These are phyloP conservation scores for Rhinocladiella similis DNA, from an alignment of 2,329 filamentous ascomycete genomes.

Conservation along the genomic window DNA sequence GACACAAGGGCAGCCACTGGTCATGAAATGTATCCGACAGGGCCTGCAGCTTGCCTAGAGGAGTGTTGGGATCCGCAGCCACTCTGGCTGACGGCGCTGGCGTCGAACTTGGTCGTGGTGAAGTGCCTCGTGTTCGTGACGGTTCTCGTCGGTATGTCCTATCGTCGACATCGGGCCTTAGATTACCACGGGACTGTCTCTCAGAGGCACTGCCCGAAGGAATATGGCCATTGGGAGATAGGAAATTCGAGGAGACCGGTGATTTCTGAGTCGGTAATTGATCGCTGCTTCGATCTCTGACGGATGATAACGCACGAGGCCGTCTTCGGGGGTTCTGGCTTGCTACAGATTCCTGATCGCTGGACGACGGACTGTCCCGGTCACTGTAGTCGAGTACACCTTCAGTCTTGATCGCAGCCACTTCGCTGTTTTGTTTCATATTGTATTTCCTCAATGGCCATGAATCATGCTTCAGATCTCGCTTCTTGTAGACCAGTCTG, in stretches of 20 bases:
- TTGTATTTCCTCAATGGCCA: constrained; percentile 43
- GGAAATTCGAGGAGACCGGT: constrained; percentile 9
- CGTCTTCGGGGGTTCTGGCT: constrained; percentile 21
- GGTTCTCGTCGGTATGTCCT: constrained; percentile 21
- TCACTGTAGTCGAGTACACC: constrained; percentile 25
- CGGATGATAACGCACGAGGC: constrained; percentile 24
- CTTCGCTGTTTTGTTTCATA: constrained; percentile 50
- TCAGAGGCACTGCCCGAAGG: constrained; percentile 14
- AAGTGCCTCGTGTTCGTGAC: constrained; percentile 18
- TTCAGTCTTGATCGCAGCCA: constrained; percentile 48
- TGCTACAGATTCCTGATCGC: constrained; percentile 21
- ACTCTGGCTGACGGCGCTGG: constrained; percentile 21
- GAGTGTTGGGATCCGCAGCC: constrained; percentile 37
- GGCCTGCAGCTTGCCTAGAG: constrained; percentile 41
- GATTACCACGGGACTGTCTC: constrained; percentile 17
- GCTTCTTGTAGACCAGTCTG: constrained; percentile 49
- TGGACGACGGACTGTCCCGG: constrained; percentile 25
- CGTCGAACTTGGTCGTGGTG: constrained; percentile 13
- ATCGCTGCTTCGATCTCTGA: constrained; percentile 24
- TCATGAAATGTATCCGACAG: constrained; percentile 39
- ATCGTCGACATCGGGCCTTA: constrained; percentile 20
- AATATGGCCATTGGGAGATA: constrained; percentile 22
- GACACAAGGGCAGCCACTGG: constrained; percentile 40
- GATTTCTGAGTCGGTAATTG: constrained; percentile 12
- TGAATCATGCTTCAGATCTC: constrained; percentile 43